Percentiles rank a stretch among this genome's conserved stretches.
Evolutionary conservation across 106 monocot species (phyloP).

Genomic region (Iris macrosiphon): DNA sequence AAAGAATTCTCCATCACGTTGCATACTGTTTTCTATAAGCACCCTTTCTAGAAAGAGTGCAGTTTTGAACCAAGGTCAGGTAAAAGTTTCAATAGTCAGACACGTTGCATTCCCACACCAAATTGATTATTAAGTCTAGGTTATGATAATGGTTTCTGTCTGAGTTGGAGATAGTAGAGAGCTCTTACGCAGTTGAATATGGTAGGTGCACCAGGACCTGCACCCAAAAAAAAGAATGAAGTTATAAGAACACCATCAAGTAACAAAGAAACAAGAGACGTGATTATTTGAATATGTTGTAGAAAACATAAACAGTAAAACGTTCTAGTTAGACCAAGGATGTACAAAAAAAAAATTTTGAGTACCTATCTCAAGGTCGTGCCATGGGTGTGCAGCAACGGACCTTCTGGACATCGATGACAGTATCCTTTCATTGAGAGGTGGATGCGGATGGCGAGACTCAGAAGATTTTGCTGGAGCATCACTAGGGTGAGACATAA

Average conservation of each 20-base stretch:
- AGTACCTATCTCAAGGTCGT: slow-evolving; percentile 30
- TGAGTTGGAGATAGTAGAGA: neutral
- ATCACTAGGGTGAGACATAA: slow-evolving; percentile 42
- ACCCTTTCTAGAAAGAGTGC: too few relatives aligned
- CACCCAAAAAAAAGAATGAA: slow-evolving; percentile 9
- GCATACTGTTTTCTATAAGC: too few relatives aligned
- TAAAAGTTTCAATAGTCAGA: too few relatives aligned
- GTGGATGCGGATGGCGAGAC: slow-evolving; percentile 7
- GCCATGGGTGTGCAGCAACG: slow-evolving; percentile 28
- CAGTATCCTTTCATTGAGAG: slow-evolving; percentile 27
- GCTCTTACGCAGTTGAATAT: slow-evolving; percentile 85
- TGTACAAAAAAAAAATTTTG: too few relatives aligned
- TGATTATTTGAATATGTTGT: too few relatives aligned
- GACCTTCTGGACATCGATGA: slow-evolving; percentile 24
- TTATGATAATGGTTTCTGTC: too few relatives aligned
- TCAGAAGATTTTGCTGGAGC: slow-evolving; percentile 8
- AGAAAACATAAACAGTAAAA: too few relatives aligned
- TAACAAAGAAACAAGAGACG: neutral
- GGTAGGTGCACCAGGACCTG: slow-evolving; percentile 76
- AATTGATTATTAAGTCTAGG: too few relatives aligned
- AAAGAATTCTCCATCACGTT: too few relatives aligned
- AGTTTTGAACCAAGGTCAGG: too few relatives aligned
- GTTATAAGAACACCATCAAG: neutral
- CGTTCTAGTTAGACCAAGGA: too few relatives aligned
- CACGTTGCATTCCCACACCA: too few relatives aligned